Percentiles rank a stretch among this genome's conserved stretches.
Conservation (phyloP, 495 filamentous ascomycete genomes). For the Hypoxylon cercidicola region DNA sequence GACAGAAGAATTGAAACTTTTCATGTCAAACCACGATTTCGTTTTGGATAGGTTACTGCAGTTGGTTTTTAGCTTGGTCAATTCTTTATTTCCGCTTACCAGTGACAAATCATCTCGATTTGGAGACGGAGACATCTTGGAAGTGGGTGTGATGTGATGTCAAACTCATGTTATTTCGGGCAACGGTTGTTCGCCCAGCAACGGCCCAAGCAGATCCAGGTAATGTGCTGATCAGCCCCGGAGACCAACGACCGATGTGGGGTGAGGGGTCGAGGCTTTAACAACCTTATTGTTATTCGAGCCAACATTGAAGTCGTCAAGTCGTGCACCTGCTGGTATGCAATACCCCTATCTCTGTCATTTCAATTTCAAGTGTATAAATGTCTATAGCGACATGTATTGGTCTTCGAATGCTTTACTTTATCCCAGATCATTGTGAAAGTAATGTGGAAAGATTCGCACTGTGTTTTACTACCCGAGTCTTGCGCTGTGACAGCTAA, state of each 20-base stretch:
- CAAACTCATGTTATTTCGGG: constrained; percentile 26
- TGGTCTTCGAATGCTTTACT: too few relatives aligned
- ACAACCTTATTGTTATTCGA: background rate
- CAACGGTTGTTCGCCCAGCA: constrained; percentile 46
- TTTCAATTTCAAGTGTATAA: too few relatives aligned
- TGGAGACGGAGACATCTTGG: background rate
- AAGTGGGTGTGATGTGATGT: constrained; percentile 38
- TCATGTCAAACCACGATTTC: constrained; percentile 10
- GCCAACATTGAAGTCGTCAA: background rate
- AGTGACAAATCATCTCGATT: constrained; percentile 24
- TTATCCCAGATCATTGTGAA: too few relatives aligned
- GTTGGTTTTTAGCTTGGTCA: constrained; percentile 11
- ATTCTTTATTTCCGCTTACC: background rate
- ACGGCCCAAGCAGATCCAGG: constrained; percentile 9
- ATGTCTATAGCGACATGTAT: too few relatives aligned
- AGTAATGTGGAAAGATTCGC: background rate
- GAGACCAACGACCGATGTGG: constrained; percentile 25
- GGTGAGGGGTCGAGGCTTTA: constrained; percentile 32
- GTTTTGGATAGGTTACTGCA: constrained; percentile 1
- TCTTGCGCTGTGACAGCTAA: too few relatives aligned
- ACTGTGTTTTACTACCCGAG: background rate
- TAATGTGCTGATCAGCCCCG: constrained; percentile 1
- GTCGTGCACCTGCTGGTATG: too few relatives aligned
- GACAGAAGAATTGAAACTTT: constrained; percentile 6
- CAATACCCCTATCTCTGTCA: too few relatives aligned